Evolutionary conservation across 2,329 filamentous ascomycete species (phyloP), one percentile per base, ranked within the genome.

Genomic region (Paecilomyces sp.): DNA sequence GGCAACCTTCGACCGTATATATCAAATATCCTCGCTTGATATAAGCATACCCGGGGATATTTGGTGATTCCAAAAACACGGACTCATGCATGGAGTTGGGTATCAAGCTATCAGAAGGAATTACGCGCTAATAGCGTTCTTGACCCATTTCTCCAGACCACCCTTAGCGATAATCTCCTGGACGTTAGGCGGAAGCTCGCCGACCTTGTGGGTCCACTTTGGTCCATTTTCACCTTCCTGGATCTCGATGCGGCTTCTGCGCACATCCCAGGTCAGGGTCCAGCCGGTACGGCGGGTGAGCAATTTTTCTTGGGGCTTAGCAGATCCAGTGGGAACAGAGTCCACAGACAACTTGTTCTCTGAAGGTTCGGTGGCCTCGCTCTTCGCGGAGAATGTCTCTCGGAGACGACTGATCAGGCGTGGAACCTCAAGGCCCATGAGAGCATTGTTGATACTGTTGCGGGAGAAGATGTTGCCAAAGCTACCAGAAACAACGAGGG

Each of bases 391-490:
- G 60, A 75, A 77, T 0, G 62, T 68, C 57, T 72, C 70, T 33
- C 74, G 63, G 15, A 76, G 63, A 22, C 72, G 65, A 33, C 64
- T 60, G 33, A 76, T 64, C 8, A 76, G 63, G n/a, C 67, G 68
- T 1, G 74, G 74, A 8, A 75, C 68, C 58, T 75, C 73, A 8
- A 76, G 63, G 13, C 71, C 69, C 70, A 75, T 73, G 7, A 76
- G 63, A 15, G 72, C 74, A 59, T 76, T 76, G 62, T 75, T 75
- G 64, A 76, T 75, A 60, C 72, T 73, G 80, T 80, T 70, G 85
- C 90, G 79, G 67, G 80, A 82, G 71, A 94, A 96, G 71, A 93
- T 95, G 76, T 91, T 94, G 58, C 88, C 86, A 68, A 96, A 92
- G 75, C 87, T 92, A 55, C 89, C 90, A 0, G 89, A 82, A 0